phyloP scores from a whole-genome alignment of 805 yeast species.

The Starmera quercuum region DNA sequence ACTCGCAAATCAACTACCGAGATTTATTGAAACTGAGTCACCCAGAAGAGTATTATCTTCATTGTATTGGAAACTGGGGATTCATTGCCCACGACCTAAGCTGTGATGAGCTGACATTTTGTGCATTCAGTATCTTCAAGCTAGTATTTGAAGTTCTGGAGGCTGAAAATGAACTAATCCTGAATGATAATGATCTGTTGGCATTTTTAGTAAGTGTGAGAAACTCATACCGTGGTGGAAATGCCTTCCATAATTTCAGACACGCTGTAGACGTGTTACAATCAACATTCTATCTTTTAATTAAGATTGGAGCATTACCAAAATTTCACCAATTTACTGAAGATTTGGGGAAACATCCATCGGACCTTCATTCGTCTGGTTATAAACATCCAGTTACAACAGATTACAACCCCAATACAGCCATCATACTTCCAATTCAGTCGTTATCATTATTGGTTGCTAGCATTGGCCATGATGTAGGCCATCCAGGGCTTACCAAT shows the following conservation, averaged over 20 bases:
- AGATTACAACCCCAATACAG: background rate
- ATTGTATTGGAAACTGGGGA: slow-evolving; percentile 52
- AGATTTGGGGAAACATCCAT: slow-evolving; percentile 12
- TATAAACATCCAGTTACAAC: background rate
- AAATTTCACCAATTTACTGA: slow-evolving; percentile 13
- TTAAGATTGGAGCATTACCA: slow-evolving; percentile 19
- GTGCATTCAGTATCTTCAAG: slow-evolving; percentile 48
- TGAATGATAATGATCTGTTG: slow-evolving; percentile 39
- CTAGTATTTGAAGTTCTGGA: slow-evolving; percentile 26
- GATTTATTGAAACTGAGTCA: slow-evolving; percentile 16
- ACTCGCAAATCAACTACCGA: slow-evolving; percentile 22
- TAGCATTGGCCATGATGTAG: slow-evolving; percentile 91
- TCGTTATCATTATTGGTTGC: slow-evolving; percentile 61
- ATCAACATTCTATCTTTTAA: slow-evolving; percentile 65
- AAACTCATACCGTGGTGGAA: slow-evolving; percentile 74
- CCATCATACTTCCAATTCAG: slow-evolving; percentile 29
- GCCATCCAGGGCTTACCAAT: slow-evolving; percentile 95
- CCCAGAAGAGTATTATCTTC: slow-evolving; percentile 18
- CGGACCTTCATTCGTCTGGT: background rate
- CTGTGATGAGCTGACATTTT: slow-evolving; percentile 58
- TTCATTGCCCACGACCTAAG: slow-evolving; percentile 62
- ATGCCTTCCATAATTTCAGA: slow-evolving; percentile 90
- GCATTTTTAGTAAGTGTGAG: slow-evolving; percentile 61
- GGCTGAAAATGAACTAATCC: slow-evolving; percentile 6
- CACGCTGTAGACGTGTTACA: slow-evolving; percentile 96